These are phyloP conservation scores for Pythium dissotocum DNA, from an alignment of 352 stramenopile species.

Conservation along the genomic window DNA sequence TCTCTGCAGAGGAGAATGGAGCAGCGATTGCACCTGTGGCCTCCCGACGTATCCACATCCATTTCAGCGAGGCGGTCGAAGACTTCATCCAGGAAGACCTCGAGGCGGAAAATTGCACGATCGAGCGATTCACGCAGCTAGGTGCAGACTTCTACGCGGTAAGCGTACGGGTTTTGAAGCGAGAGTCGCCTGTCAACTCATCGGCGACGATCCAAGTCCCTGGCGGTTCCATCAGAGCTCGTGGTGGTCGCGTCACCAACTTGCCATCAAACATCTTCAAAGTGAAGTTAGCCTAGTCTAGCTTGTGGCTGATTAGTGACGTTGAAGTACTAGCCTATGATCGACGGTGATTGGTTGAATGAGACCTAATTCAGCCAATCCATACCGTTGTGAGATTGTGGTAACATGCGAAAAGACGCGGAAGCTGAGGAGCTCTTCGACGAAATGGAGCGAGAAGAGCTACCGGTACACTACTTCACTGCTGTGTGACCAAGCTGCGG, in stretches of 20 bases:
- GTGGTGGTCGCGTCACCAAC: slow-evolving; percentile 5
- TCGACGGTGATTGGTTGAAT: not conserved
- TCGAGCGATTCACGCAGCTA: slow-evolving; percentile 45
- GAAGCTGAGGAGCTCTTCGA: not conserved
- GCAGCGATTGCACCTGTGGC: not conserved
- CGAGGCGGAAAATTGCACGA: slow-evolving; percentile 25
- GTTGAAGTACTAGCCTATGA: not conserved
- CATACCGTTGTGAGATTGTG: not conserved
- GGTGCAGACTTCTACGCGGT: slow-evolving; percentile 44
- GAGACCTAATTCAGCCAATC: slow-evolving; percentile 5
- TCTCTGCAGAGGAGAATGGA: not conserved
- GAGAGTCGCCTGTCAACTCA: not conserved
- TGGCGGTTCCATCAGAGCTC: not conserved
- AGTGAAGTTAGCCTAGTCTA: slow-evolving; percentile 7
- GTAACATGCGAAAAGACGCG: not conserved
- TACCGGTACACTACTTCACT: not conserved
- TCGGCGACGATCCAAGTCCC: slow-evolving; percentile 20
- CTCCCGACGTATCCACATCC: slow-evolving; percentile 41
- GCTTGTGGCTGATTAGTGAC: not conserved
- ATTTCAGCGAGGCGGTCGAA: slow-evolving; percentile 69
- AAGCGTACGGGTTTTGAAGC: slow-evolving; percentile 9
- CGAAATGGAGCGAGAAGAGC: not conserved
- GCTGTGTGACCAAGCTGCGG: not conserved
- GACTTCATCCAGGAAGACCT: slow-evolving; percentile 71
- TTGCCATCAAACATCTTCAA: slow-evolving; percentile 19